Percentiles rank a stretch among this genome's conserved stretches.
Conservation (phyloP, 2,329 filamentous ascomycete genomes). For the Fusarium sp. region DNA sequence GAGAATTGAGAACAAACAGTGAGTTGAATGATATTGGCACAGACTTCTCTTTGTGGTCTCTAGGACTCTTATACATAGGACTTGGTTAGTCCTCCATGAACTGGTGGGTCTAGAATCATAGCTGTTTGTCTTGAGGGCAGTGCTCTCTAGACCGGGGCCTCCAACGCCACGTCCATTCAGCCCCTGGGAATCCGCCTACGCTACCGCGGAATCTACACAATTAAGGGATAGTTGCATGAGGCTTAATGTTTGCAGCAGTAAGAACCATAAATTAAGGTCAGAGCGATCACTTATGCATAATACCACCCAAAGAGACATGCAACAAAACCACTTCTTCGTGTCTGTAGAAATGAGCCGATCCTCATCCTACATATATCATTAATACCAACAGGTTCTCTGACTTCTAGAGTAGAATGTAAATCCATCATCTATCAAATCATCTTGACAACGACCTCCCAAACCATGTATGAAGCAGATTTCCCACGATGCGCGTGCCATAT, state of each 20-base stretch:
- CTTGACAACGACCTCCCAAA: conserved; percentile 27
- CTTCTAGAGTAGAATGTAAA: conserved; percentile 20
- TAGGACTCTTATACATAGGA: conserved; percentile 35
- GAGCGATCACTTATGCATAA: neutral
- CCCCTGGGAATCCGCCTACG: conserved; percentile 27
- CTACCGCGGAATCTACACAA: conserved; percentile 1
- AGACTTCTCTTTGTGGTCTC: neutral
- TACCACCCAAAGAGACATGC: neutral
- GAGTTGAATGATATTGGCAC: neutral
- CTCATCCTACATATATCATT: conserved; percentile 41
- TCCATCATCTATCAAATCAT: conserved; percentile 41
- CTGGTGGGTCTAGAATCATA: conserved; percentile 20
- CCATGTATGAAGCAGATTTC: conserved; percentile 19
- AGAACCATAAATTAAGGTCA: neutral
- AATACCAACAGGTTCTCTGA: conserved; percentile 28
- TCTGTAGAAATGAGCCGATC: conserved; percentile 27
- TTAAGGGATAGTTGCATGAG: conserved; percentile 9
- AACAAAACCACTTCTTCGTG: conserved; percentile 19
- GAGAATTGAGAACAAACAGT: neutral
- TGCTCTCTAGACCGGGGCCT: conserved; percentile 39
- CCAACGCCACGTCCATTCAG: conserved; percentile 29
- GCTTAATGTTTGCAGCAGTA: neutral
- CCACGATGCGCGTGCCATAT: conserved; percentile 29
- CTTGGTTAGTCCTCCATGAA: conserved; percentile 1
- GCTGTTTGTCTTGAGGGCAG: conserved; percentile 21